Conservation (phyloP, 768 basidiomycete species). For the Tulasnella sp. region DNA sequence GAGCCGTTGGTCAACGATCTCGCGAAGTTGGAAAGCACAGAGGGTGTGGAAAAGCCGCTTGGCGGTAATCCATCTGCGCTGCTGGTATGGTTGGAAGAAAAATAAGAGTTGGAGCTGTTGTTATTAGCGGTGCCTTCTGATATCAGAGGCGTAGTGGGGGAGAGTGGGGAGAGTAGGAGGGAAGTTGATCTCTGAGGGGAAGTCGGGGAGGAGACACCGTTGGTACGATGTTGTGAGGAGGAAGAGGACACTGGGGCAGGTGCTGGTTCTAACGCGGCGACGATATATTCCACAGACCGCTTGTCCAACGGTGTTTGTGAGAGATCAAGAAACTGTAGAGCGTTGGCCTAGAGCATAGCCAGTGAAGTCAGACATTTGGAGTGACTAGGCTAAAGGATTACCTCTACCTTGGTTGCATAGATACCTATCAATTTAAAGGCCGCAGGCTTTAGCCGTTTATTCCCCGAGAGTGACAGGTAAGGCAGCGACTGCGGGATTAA, state of each 20-base stretch:
- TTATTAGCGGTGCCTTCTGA: slow-evolving; percentile 1
- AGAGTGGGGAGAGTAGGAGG: background rate
- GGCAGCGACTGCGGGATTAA: slow-evolving; percentile 73
- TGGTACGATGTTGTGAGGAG: background rate
- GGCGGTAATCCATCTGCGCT: background rate
- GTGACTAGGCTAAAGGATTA: background rate
- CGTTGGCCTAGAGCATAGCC: slow-evolving; percentile 43
- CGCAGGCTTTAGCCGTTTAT: slow-evolving; percentile 61
- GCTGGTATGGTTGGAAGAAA: slow-evolving; percentile 27
- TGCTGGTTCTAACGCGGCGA: slow-evolving; percentile 45
- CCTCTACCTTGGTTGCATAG: slow-evolving; percentile 59
- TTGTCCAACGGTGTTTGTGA: slow-evolving; percentile 81
- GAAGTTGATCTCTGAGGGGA: background rate
- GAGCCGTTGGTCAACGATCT: too few species aligned
- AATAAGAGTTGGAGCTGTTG: slow-evolving; percentile 13
- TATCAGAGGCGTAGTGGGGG: slow-evolving; percentile 6
- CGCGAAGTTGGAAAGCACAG: background rate
- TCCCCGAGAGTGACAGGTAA: slow-evolving; percentile 78
- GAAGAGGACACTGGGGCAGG: slow-evolving; percentile 15
- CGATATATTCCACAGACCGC: slow-evolving; percentile 71
- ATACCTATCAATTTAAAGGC: slow-evolving; percentile 75
- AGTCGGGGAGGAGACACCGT: background rate
- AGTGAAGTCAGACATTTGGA: background rate
- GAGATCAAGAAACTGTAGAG: slow-evolving; percentile 77
- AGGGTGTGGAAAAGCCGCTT: background rate